Evolutionary conservation across 2,329 filamentous ascomycete genomes (phyloP).

Genomic region (Aschersonia sp.): DNA sequence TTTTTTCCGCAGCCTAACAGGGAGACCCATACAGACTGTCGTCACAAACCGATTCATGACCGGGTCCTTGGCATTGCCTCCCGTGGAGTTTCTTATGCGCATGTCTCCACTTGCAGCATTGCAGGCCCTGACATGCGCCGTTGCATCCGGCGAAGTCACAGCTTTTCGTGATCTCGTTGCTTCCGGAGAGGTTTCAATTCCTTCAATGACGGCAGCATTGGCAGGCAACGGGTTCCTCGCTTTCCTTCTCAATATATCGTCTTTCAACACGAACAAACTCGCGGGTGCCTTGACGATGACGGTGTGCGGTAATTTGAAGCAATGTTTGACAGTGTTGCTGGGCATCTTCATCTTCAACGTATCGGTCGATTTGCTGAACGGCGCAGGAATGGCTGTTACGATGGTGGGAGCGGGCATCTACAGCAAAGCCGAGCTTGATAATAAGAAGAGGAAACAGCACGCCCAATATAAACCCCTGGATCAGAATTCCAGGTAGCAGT

Average conservation of each 20-base stretch:
- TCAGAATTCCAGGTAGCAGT: conserved; percentile 14
- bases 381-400: conserved; percentile 39
- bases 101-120: conserved; percentile 46
- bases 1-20: not conserved
- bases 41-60: conserved; percentile 52
- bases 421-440: conserved; percentile 40
- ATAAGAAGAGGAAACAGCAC: conserved; percentile 22
- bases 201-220: conserved; percentile 24
- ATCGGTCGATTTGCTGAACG: conserved; percentile 34
- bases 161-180: conserved; percentile 22
- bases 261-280: conserved; percentile 42
- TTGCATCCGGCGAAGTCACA: conserved; percentile 35
- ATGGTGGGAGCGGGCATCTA: conserved; percentile 41
- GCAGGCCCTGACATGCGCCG: conserved; percentile 37
- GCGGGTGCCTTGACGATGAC: conserved; percentile 44
- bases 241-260: conserved; percentile 40
- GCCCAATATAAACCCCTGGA: conserved; percentile 19
- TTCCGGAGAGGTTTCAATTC: conserved; percentile 18
- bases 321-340: conserved; percentile 38
- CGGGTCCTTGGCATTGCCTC: conserved; percentile 38
- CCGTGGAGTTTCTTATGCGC: conserved; percentile 45
- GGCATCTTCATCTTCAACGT: conserved; percentile 39
- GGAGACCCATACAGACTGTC: conserved; percentile 27
- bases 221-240: conserved; percentile 38
- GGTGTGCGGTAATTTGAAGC: conserved; percentile 44